Percentiles rank a stretch among this genome's conserved stretches.
phyloP scores from a whole-genome alignment of 768 basidiomycete species.

The Boletus bicolor region DNA sequence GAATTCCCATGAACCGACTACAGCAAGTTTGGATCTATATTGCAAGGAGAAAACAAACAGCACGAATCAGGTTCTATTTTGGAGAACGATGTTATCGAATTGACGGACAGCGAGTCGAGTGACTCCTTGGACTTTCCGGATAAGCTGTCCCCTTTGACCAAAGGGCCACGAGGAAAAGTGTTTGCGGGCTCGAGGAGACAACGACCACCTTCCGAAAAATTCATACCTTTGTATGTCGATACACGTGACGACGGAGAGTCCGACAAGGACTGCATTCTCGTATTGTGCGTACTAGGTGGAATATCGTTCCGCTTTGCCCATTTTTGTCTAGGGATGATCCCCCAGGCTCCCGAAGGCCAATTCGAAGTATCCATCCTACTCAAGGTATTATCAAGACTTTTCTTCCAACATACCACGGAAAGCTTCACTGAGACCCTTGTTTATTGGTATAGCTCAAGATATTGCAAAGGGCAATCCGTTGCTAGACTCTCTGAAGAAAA shows the following conservation, averaged over 20 bases:
- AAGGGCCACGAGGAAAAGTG: conserved; percentile 6
- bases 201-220: neutral
- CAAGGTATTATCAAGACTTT: neutral
- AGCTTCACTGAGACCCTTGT: neutral
- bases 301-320: conserved; percentile 1
- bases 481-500: conserved; percentile 14
- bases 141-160: conserved; percentile 22
- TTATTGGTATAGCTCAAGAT: conserved; percentile 6
- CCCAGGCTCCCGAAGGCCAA: conserved; percentile 44
- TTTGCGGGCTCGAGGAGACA: conserved; percentile 7
- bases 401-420: neutral
- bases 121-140: conserved; percentile 22
- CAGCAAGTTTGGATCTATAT: conserved; percentile 4
- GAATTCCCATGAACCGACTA: neutral
- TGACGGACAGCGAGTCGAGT: conserved; percentile 30
- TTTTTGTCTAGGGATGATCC: conserved; percentile 43
- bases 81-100: conserved; percentile 26
- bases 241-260: conserved; percentile 32
- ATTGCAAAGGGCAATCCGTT: conserved; percentile 1
- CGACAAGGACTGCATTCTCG: conserved; percentile 38
- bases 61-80: neutral
- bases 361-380: conserved; percentile 22
- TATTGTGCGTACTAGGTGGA: conserved; percentile 31
- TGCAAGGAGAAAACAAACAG: neutral
- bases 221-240: conserved; percentile 27